These are phyloP conservation scores for Aleurites moluccanus DNA, from an alignment of 441 rosid species.

Conservation along the genomic window DNA sequence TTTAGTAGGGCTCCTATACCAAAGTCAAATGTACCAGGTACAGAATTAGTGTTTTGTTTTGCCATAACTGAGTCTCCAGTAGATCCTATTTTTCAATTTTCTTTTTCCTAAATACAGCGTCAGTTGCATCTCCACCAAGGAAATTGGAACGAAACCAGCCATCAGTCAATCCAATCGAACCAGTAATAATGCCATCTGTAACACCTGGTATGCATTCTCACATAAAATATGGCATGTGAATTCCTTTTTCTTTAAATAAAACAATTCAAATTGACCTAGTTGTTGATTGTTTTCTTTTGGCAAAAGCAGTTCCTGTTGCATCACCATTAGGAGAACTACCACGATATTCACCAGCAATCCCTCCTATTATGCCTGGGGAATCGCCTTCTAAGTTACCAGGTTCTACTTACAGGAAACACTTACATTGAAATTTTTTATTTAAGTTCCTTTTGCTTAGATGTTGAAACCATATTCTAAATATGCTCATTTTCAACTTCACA, in stretches of 20 bases:
- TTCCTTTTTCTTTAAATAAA: not conserved
- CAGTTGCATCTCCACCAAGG: conserved; percentile 42
- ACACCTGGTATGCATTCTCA: conserved; percentile 29
- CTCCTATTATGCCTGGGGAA: conserved; percentile 39
- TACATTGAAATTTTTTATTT: not conserved
- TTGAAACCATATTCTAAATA: conserved; percentile 11
- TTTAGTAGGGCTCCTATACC: conserved; percentile 23
- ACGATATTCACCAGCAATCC: conserved; percentile 37
- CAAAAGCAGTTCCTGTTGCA: conserved; percentile 31
- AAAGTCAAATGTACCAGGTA: conserved; percentile 41
- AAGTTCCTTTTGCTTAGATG: conserved; percentile 7
- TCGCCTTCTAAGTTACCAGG: conserved; percentile 54
- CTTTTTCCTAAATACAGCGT: conserved; percentile 11
- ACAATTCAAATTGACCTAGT: conserved; percentile 8
- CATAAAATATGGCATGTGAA: not conserved
- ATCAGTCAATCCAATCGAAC: conserved; percentile 26
- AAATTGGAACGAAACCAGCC: conserved; percentile 26
- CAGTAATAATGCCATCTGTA: conserved; percentile 22
- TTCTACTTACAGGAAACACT: conserved; percentile 23
- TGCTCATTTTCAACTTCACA: not conserved
- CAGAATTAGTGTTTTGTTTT: conserved; percentile 13
- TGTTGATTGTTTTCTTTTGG: conserved; percentile 13
- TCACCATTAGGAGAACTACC: conserved; percentile 39
- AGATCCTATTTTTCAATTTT: conserved; percentile 12
- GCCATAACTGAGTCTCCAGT: not conserved